These are phyloP conservation scores for Nothophytophthora sp. DNA, from an alignment of 352 stramenopile species.

Conservation along the genomic window DNA sequence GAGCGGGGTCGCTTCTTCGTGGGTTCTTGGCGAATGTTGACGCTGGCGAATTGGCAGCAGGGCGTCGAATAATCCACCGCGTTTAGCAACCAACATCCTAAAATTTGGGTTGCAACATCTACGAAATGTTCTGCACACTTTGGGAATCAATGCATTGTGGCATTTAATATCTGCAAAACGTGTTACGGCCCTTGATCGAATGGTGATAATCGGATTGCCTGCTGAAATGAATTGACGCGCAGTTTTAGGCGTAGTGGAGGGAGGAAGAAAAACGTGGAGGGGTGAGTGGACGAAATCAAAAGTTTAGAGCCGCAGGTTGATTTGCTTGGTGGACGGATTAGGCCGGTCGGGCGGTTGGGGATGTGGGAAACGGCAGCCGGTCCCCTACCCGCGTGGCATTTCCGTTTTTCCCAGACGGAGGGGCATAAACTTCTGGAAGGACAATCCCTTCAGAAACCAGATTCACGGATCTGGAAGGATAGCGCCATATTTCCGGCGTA, in stretches of 20 bases:
- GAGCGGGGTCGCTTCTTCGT: slow-evolving; percentile 13
- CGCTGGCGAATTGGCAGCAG: slow-evolving; percentile 20
- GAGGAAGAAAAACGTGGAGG: background rate
- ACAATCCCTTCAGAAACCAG: background rate
- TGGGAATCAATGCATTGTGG: background rate
- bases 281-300: no score
- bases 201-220: background rate
- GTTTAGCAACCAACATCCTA: no score
- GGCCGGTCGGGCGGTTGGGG: background rate
- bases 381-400: no score
- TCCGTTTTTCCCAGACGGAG: slow-evolving; percentile 1
- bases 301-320: no score
- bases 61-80: slow-evolving; percentile 36
- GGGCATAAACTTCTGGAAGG: background rate
- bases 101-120: slow-evolving; percentile 10
- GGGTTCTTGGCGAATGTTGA: slow-evolving; percentile 38
- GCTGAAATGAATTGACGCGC: background rate
- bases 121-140: slow-evolving; percentile 1
- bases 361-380: background rate
- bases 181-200: background rate
- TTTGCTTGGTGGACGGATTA: background rate
- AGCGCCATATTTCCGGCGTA: no score
- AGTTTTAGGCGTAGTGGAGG: background rate
- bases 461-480: no score
- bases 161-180: no score